Percentiles rank a stretch among this genome's conserved stretches.
phyloP scores from a whole-genome alignment of 2,329 filamentous ascomycete genomes.

The Calonectria leucothoes region DNA sequence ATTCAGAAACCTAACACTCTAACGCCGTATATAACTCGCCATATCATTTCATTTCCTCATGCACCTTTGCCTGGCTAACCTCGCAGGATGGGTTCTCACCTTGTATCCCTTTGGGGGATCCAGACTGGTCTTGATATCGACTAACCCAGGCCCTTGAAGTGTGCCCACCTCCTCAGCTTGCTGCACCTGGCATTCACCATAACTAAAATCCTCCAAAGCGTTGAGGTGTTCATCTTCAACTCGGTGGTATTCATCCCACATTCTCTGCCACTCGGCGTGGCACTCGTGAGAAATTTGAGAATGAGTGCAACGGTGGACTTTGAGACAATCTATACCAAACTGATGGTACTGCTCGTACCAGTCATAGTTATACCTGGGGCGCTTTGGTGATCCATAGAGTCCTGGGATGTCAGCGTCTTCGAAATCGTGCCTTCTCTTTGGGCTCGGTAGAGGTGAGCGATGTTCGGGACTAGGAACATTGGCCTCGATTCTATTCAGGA shows the following conservation, averaged over 20 bases:
- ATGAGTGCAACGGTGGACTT: constrained; percentile 31
- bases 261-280: constrained; percentile 33
- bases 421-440: background rate
- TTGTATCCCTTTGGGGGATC: constrained; percentile 24
- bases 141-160: too few relatives aligned
- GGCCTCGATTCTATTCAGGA: background rate
- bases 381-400: constrained; percentile 25
- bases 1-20: background rate
- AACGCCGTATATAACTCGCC: background rate
- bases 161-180: background rate
- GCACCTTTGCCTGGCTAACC: constrained; percentile 28
- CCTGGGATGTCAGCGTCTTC: constrained; percentile 28
- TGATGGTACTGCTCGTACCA: constrained; percentile 39
- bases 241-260: constrained; percentile 31
- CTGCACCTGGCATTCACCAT: background rate
- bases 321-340: constrained; percentile 28
- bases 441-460: background rate
- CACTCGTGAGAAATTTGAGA: constrained; percentile 28
- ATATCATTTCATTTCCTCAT: background rate
- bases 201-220: constrained; percentile 6
- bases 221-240: constrained; percentile 19
- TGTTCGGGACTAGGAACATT: background rate
- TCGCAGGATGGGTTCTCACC: constrained; percentile 32
- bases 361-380: constrained; percentile 26
- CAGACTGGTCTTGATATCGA: background rate